Evolutionary conservation across 208 protist species (phyloP), one percentile per base, ranked within the genome.

Genomic region (Trypanosoma mega): DNA sequence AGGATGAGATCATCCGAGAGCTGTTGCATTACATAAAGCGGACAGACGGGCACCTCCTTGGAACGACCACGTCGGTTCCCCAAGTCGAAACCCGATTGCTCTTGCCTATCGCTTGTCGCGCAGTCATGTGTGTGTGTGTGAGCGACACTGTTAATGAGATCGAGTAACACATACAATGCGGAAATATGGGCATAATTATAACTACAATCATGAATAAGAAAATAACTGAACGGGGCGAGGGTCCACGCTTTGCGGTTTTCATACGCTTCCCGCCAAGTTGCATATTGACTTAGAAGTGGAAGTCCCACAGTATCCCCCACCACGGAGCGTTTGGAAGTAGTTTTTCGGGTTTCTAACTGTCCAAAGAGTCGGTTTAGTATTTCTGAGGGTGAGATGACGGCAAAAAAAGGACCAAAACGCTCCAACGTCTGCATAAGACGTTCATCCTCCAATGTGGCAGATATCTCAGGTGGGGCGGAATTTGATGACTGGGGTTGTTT

Each of bases 141-240:
- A 12, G 62, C 41, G 44, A 74, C 54, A 8, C 44, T 53, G 52
- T 65, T 71, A 48, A 95, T 78, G 21, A 87, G 64, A 54, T 76
- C 52, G 43, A 93, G 56, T 47, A 92, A 56, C 5, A 90, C 73
- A 46, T 76, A 91, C 30, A 95, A 29, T 29, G 89, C 86, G 2
- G 79, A 69, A 26, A 96, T 73, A 60, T 96, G 83, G 14, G 85
- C 68, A 58, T 80, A 80, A 68, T 93, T 93, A 65, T 79, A 96
- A 73, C 85, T 89, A 21, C 48, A 45, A 51, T 96, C 89, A 55
- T 92, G 74, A 30, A 93, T 68, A 12, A 96, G 66, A 37, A 93
- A 96, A 69, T 87, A 96, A 49, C 76, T 82, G 48, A 90, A 89
- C 23, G 89, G 86, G 2, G 75, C 63, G 45, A 76, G 75, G 43